A percentile compares a stretch with the other conserved stretches of the same genome.
These are phyloP conservation scores for Fragilariopsis cylindrus DNA, from an alignment of 108 stramenopile genomes.

Conservation along the genomic window DNA sequence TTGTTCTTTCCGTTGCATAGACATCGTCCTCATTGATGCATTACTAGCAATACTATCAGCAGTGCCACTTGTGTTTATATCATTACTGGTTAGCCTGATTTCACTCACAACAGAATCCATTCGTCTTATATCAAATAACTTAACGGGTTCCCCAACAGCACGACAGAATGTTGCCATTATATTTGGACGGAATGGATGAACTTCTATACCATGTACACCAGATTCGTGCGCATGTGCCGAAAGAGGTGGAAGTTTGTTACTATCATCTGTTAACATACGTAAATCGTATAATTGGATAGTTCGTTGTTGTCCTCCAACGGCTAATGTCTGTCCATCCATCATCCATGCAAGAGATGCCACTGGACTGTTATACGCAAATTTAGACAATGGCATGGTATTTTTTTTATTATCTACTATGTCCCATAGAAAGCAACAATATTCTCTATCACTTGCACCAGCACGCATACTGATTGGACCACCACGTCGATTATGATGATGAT, in stretches of 20 bases:
- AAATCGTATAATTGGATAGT: conserved; percentile 68
- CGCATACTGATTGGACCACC: conserved; percentile 28
- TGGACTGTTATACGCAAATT: conserved; percentile 60
- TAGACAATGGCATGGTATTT: conserved; percentile 31
- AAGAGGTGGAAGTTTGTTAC: conserved; percentile 48
- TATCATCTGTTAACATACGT: conserved; percentile 50
- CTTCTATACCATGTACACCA: conserved; percentile 74
- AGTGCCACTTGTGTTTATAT: neutral
- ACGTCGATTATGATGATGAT: conserved; percentile 15
- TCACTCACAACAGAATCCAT: conserved; percentile 66
- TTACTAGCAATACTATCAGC: conserved; percentile 23
- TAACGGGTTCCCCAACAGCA: conserved; percentile 16
- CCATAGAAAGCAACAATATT: conserved; percentile 78
- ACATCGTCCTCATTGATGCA: conserved; percentile 18
- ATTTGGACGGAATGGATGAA: conserved; percentile 43
- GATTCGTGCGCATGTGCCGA: conserved; percentile 65
- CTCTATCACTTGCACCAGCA: conserved; percentile 52
- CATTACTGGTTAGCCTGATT: conserved; percentile 41
- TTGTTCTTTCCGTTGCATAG: conserved; percentile 10
- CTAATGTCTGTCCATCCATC: conserved; percentile 63
- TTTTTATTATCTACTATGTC: conserved; percentile 36
- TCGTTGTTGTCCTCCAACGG: conserved; percentile 59
- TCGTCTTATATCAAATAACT: conserved; percentile 55
- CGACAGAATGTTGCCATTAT: conserved; percentile 19
- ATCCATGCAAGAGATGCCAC: conserved; percentile 76